Evolutionary conservation across 2,329 filamentous ascomycete species (phyloP).

Genomic region (Penicillium sp.): DNA sequence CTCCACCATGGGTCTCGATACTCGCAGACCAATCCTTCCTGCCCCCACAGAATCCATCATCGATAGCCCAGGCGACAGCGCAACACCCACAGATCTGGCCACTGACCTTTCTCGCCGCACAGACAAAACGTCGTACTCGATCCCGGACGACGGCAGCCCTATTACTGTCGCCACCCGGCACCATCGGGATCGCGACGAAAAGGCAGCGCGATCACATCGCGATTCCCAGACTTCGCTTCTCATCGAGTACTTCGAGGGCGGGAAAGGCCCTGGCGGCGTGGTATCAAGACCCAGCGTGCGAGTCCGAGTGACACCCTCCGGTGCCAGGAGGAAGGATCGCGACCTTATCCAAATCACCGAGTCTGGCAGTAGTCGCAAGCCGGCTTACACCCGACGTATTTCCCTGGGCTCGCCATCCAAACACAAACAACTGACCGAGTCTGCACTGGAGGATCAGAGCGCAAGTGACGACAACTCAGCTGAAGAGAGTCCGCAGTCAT

Average conservation of each 20-base stretch:
- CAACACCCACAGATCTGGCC: constrained; percentile 47
- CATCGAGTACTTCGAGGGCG: constrained; percentile 92
- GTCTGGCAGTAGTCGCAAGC: constrained; percentile 68
- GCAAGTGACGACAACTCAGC: constrained; percentile 73
- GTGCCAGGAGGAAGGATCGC: constrained; percentile 56
- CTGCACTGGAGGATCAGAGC: constrained; percentile 60
- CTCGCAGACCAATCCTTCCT: constrained; percentile 49
- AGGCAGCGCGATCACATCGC: constrained; percentile 52
- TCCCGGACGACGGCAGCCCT: constrained; percentile 63
- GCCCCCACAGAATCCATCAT: constrained; percentile 51
- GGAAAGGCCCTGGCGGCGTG: constrained; percentile 55
- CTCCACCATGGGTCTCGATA: constrained; percentile 49
- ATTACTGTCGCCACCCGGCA: constrained; percentile 78
- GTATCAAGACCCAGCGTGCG: constrained; percentile 78
- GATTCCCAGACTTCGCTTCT: constrained; percentile 83
- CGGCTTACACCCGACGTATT: constrained; percentile 66
- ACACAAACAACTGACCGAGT: constrained; percentile 33
- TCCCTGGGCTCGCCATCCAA: constrained; percentile 53
- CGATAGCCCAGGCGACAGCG: constrained; percentile 44
- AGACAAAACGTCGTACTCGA: constrained; percentile 51
- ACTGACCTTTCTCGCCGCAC: constrained; percentile 51
- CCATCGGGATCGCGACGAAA: constrained; percentile 58
- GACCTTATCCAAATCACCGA: constrained; percentile 87
- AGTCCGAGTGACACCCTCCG: constrained; percentile 75
- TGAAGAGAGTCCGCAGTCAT: constrained; percentile 73